Percentiles rank a stretch among this genome's conserved stretches.
Evolutionary conservation across 169 alveolate genomes (phyloP).

Genomic region (Plasmodium gallinaceum): DNA sequence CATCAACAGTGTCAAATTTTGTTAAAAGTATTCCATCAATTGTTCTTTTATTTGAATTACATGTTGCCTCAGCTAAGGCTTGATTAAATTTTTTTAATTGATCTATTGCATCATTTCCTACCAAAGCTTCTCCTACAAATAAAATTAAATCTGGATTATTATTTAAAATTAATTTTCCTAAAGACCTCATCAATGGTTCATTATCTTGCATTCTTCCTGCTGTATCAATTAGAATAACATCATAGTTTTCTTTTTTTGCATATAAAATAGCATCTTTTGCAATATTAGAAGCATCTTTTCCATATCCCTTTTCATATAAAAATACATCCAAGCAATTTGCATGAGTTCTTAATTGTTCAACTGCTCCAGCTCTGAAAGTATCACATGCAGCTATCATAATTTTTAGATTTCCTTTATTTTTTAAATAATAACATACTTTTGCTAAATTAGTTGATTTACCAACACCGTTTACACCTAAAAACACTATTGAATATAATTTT

Average conservation of each 20-base stretch:
- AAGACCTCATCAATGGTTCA: slow-evolving; percentile 98
- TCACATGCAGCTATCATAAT: slow-evolving; percentile 99
- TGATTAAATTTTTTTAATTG: slow-evolving; percentile 97
- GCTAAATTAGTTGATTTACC: slow-evolving; percentile 99
- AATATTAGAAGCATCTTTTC: slow-evolving; percentile 98
- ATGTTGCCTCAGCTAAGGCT: slow-evolving; percentile 73
- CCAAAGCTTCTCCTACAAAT: slow-evolving; percentile 99
- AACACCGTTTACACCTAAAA: slow-evolving; percentile 99
- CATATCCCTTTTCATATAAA: slow-evolving; percentile 98
- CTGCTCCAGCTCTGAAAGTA: slow-evolving; percentile 99
- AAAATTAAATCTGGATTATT: slow-evolving; percentile 98
- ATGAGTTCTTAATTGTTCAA: slow-evolving; percentile 98
- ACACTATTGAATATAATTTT: slow-evolving; percentile 93
- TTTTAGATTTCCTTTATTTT: slow-evolving; percentile 94
- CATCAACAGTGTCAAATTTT: slow-evolving; percentile 99
- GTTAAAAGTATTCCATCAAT: slow-evolving; percentile 99
- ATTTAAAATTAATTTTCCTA: slow-evolving; percentile 96
- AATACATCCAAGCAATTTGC: slow-evolving; percentile 95
- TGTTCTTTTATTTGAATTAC: slow-evolving; percentile 90
- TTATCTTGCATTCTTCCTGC: slow-evolving; percentile 99
- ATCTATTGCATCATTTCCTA: slow-evolving; percentile 99
- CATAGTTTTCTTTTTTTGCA: slow-evolving; percentile 93
- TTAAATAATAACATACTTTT: slow-evolving; percentile 96
- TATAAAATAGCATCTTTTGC: slow-evolving; percentile 95
- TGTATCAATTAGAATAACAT: slow-evolving; percentile 99